phyloP scores from a whole-genome alignment of 2,329 filamentous ascomycete genomes.

The Fusarium longipes region DNA sequence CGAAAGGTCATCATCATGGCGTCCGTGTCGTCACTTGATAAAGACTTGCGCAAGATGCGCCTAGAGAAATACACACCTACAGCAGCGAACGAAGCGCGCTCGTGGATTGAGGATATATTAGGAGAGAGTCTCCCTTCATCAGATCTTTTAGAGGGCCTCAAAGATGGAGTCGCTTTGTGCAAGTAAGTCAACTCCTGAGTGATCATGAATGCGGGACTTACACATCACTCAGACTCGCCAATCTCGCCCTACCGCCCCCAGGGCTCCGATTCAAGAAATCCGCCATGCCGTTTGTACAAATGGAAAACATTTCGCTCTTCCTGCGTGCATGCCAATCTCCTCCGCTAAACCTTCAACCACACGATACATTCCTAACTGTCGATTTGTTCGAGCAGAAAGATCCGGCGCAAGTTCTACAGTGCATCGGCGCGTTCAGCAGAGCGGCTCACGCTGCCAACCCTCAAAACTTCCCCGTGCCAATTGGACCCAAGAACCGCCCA shows the following conservation, averaged over 20 bases:
- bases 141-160: slow-evolving; percentile 86
- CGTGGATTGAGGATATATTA: slow-evolving; percentile 87
- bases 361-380: slow-evolving; percentile 97
- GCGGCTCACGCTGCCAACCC: slow-evolving; percentile 82
- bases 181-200: slow-evolving; percentile 67
- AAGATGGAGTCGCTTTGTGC: slow-evolving; percentile 93
- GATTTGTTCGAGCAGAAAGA: slow-evolving; percentile 97
- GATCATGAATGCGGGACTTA: slow-evolving; percentile 34
- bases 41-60: slow-evolving; percentile 93
- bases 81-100: slow-evolving; percentile 84
- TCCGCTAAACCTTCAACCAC: slow-evolving; percentile 87
- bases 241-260: slow-evolving; percentile 79
- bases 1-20: slow-evolving; percentile 71
- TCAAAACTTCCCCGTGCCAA: slow-evolving; percentile 75
- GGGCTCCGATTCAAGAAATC: slow-evolving; percentile 92
- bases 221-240: slow-evolving; percentile 73
- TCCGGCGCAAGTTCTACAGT: slow-evolving; percentile 94
- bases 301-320: slow-evolving; percentile 99
- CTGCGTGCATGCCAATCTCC: slow-evolving; percentile 86
- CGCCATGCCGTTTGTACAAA: slow-evolving; percentile 97
- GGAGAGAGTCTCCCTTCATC: slow-evolving; percentile 76
- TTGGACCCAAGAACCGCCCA: slow-evolving; percentile 76
- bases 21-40: slow-evolving; percentile 91
- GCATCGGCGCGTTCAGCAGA: slow-evolving; percentile 89
- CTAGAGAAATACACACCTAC: slow-evolving; percentile 92